Conservation (phyloP, 2,329 filamentous ascomycete genomes). For the Fusarium nygamai region DNA sequence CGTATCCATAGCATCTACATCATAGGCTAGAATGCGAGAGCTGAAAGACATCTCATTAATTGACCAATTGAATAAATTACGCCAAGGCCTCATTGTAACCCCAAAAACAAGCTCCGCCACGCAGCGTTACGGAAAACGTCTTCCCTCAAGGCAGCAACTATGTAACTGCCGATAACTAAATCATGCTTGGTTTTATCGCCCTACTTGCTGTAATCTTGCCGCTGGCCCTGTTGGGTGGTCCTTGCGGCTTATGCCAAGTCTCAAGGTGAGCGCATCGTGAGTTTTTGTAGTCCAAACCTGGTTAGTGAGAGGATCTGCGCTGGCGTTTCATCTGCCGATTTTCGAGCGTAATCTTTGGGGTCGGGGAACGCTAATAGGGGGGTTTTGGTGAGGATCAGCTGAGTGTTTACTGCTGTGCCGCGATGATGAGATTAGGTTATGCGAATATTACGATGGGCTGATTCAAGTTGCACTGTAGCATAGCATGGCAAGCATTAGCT, state of each 20-base stretch:
- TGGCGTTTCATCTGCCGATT: not conserved
- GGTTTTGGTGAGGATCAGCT: not conserved
- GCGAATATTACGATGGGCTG: no score
- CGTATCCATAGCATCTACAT: not conserved
- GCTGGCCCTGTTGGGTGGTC: not conserved
- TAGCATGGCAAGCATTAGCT: not conserved
- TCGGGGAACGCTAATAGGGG: rapidly evolving
- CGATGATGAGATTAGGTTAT: not conserved
- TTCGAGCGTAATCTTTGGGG: rapidly evolving
- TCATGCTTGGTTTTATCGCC: not conserved
- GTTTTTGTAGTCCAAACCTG: rapidly evolving
- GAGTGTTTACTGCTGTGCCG: not conserved
- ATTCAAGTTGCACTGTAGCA: no score
- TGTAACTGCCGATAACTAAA: not conserved
- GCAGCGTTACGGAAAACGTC: not conserved
- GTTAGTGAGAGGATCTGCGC: not conserved
- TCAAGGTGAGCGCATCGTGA: not conserved
- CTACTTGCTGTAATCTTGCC: not conserved
- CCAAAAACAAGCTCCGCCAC: not conserved
- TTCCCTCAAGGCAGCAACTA: no score
- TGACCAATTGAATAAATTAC: not conserved
- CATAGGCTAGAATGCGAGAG: not conserved
- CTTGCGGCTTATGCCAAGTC: not conserved
- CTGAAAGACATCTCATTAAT: rapidly evolving
- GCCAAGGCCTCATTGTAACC: not conserved